phyloP scores from a whole-genome alignment of 345 rosid genomes.

The Aethionema arabicum region DNA sequence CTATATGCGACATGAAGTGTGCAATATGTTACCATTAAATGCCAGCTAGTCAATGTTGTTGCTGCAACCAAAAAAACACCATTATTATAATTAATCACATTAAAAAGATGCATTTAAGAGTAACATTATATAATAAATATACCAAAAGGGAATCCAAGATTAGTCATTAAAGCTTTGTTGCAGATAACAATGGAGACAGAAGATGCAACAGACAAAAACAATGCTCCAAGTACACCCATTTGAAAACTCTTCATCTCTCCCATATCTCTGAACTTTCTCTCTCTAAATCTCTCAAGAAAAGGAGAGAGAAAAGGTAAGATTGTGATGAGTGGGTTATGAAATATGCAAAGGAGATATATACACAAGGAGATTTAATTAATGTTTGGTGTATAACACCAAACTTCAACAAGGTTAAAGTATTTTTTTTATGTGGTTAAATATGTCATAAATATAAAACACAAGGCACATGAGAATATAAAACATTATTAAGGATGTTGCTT shows the following conservation, averaged over 20 bases:
- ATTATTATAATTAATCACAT: background rate
- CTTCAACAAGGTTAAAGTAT: slow-evolving; percentile 23
- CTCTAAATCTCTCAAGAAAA: slow-evolving; percentile 24
- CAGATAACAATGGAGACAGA: slow-evolving; percentile 99
- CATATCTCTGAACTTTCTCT: slow-evolving; percentile 47
- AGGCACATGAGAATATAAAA: slow-evolving; percentile 17
- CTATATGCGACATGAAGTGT: slow-evolving; percentile 84
- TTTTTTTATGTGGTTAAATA: slow-evolving; percentile 15
- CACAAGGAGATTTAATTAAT: slow-evolving; percentile 24
- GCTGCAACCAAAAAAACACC: slow-evolving; percentile 43
- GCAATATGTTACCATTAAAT: slow-evolving; percentile 88
- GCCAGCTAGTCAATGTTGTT: slow-evolving; percentile 97
- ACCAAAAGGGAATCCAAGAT: slow-evolving; percentile 99
- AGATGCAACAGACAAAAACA: slow-evolving; percentile 93
- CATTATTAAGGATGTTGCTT: slow-evolving; percentile 27
- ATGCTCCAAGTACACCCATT: slow-evolving; percentile 86
- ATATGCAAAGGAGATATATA: slow-evolving; percentile 28
- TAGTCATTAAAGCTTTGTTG: slow-evolving; percentile 99
- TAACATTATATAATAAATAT: slow-evolving; percentile 36
- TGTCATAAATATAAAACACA: slow-evolving; percentile 13
- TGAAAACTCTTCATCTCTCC: slow-evolving; percentile 86
- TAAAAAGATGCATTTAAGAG: background rate
- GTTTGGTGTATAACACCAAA: slow-evolving; percentile 39
- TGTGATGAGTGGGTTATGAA: slow-evolving; percentile 22
- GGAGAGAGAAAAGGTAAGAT: slow-evolving; percentile 18